Evolutionary conservation across 2,329 filamentous ascomycete genomes (phyloP).

Genomic region (Beauveria medogensis): DNA sequence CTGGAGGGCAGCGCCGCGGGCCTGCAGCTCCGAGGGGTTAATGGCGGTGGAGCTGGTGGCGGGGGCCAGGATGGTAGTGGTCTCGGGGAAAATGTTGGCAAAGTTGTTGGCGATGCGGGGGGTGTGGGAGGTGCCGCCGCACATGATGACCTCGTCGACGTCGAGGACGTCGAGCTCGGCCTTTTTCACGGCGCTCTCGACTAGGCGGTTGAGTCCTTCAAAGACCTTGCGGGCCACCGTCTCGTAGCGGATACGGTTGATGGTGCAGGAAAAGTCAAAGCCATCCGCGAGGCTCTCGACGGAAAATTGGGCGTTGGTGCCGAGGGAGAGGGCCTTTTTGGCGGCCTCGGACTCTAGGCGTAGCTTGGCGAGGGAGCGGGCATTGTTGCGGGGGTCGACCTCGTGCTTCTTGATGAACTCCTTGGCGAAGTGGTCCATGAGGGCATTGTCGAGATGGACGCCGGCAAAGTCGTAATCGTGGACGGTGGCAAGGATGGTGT

Average conservation of each 20-base stretch:
- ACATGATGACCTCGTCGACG: conserved; percentile 88
- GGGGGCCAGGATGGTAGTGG: conserved; percentile 72
- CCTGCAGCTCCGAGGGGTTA: conserved; percentile 87
- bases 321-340: conserved; percentile 86
- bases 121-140: conserved; percentile 86
- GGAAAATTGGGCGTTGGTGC: conserved; percentile 81
- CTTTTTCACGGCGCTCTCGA: conserved; percentile 82
- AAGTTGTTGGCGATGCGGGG: conserved; percentile 85
- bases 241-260: conserved; percentile 92
- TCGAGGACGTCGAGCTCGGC: conserved; percentile 87
- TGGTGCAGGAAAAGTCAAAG: conserved; percentile 80
- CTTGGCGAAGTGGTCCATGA: conserved; percentile 96
- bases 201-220: conserved; percentile 75
- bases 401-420: conserved; percentile 98
- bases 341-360: conserved; percentile 84
- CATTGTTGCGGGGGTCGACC: conserved; percentile 75
- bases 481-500: conserved; percentile 84
- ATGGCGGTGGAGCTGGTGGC: conserved; percentile 69
- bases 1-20: conserved; percentile 89
- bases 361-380: conserved; percentile 80
- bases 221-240: conserved; percentile 81
- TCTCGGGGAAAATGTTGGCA: conserved; percentile 69
- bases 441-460: conserved; percentile 74
- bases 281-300: conserved; percentile 87
- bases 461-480: conserved; percentile 96